Percentiles rank a stretch among this genome's conserved stretches.
phyloP scores from a whole-genome alignment of 2,329 filamentous ascomycete genomes.

The Tolypocladium ophioglossoides region DNA sequence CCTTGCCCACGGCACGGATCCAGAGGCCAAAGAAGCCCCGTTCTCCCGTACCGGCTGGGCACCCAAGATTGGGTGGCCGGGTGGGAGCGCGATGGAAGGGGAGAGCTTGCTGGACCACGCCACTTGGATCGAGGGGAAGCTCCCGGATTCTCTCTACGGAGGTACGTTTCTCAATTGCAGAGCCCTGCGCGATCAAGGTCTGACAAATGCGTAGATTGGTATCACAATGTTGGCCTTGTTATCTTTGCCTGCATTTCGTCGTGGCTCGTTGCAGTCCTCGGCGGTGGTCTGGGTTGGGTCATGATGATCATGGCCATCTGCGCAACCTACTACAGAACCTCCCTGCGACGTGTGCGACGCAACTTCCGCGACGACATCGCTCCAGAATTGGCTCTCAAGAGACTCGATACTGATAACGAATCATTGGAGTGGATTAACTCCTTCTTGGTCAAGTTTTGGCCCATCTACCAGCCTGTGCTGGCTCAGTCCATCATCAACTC shows the following conservation, averaged over 20 bases:
- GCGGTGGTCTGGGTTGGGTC: constrained; percentile 87
- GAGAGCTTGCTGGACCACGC: constrained; percentile 76
- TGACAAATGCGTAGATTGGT: constrained; percentile 65
- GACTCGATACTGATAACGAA: constrained; percentile 81
- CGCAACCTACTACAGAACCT: constrained; percentile 93
- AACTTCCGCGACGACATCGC: constrained; percentile 94
- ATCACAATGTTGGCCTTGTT: constrained; percentile 92
- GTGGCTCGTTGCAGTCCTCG: constrained; percentile 81
- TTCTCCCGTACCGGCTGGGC: constrained; percentile 67
- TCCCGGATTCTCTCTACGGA: constrained; percentile 86
- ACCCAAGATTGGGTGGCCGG: constrained; percentile 67
- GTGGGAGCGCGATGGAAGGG: constrained; percentile 42
- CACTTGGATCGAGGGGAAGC: constrained; percentile 71
- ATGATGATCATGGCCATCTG: constrained; percentile 88
- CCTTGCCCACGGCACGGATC: constrained; percentile 37
- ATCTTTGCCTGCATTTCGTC: constrained; percentile 83
- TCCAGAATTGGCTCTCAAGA: constrained; percentile 78
- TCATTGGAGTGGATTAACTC: constrained; percentile 99
- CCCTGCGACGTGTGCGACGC: constrained; percentile 80
- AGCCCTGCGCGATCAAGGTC: neutral
- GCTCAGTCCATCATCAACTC: constrained; percentile 86
- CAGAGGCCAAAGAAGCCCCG: constrained; percentile 38
- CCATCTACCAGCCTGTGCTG: constrained; percentile 91
- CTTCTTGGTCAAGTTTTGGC: constrained; percentile 98
- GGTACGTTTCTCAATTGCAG: constrained; percentile 35